A percentile compares a stretch with the other conserved stretches of the same genome.
Evolutionary conservation across 192 early-diverging fungal genomes (phyloP).

Genomic region (Coemansia guatemalensis): DNA sequence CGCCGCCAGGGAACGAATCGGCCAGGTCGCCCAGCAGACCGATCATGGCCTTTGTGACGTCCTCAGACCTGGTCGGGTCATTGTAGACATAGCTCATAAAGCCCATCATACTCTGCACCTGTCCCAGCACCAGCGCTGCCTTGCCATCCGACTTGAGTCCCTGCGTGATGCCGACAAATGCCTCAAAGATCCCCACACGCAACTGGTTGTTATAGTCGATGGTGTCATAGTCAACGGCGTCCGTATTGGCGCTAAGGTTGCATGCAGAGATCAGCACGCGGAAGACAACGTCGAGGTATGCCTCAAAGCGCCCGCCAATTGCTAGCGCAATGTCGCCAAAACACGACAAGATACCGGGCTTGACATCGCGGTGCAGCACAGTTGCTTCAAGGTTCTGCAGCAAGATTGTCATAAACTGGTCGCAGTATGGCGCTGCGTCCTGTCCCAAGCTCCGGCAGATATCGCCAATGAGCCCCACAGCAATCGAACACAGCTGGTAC

Average conservation of each 20-base stretch:
- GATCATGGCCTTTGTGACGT: constrained; percentile 71
- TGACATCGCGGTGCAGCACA: constrained; percentile 79
- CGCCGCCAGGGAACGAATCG: constrained; percentile 76
- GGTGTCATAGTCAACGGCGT: constrained; percentile 66
- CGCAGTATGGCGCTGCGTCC: constrained; percentile 73
- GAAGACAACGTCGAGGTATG: constrained; percentile 82
- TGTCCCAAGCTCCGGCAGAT: constrained; percentile 83
- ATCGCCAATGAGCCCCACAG: constrained; percentile 97
- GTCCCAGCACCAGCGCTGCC: constrained; percentile 60
- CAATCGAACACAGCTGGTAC: constrained; percentile 88
- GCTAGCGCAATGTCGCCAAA: constrained; percentile 99
- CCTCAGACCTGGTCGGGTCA: constrained; percentile 65
- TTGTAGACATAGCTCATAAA: constrained; percentile 72
- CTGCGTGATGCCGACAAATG: constrained; percentile 94
- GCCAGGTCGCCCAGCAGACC: constrained; percentile 95
- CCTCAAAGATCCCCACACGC: constrained; percentile 89
- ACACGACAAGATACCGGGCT: constrained; percentile 90
- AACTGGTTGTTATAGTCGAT: constrained; percentile 86
- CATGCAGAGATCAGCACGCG: constrained; percentile 82
- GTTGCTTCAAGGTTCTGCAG: constrained; percentile 76
- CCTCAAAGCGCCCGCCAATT: constrained; percentile 81
- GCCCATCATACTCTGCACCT: constrained; percentile 70
- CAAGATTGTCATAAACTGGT: constrained; percentile 82
- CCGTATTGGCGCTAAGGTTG: constrained; percentile 59
- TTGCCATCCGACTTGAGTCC: constrained; percentile 80